phyloP scores from a whole-genome alignment of 352 stramenopile genomes.

The Phytophthora tubulina region DNA sequence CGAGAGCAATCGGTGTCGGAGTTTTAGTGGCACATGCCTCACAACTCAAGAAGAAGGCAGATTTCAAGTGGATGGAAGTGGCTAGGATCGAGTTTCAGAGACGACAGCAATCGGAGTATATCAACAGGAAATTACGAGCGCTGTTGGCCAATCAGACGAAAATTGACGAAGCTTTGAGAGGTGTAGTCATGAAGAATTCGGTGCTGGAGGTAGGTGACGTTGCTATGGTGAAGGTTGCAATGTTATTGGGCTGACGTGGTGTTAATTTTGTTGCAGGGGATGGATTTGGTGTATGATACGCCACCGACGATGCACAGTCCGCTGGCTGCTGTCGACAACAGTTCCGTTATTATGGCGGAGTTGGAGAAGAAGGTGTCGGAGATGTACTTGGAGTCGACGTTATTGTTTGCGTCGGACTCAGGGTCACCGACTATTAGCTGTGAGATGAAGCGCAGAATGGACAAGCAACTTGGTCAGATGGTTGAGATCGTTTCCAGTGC shows the following conservation, averaged over 20 bases:
- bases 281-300: slow-evolving; percentile 27
- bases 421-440: slow-evolving; percentile 3
- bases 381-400: slow-evolving; percentile 26
- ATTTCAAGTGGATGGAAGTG: slow-evolving; percentile 34
- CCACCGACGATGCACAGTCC: not conserved
- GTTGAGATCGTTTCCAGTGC: slow-evolving; percentile 37
- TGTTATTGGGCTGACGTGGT: too few species aligned
- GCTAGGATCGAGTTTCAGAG: slow-evolving; percentile 31
- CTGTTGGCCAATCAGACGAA: slow-evolving; percentile 32
- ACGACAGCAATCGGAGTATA: slow-evolving; percentile 29
- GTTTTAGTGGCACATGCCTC: slow-evolving; percentile 14
- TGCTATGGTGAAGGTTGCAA: too few species aligned
- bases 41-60: slow-evolving; percentile 20
- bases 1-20: slow-evolving; percentile 11
- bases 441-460: slow-evolving; percentile 21
- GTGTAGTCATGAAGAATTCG: slow-evolving; percentile 26
- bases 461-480: slow-evolving; percentile 2
- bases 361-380: slow-evolving; percentile 30
- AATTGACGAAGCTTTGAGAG: slow-evolving; percentile 23
- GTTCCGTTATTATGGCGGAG: slow-evolving; percentile 32
- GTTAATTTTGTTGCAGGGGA: slow-evolving; percentile 16
- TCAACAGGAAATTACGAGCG: slow-evolving; percentile 36
- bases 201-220: slow-evolving; percentile 24
- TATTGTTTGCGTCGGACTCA: not conserved
- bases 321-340: slow-evolving; percentile 29